A percentile compares a stretch with the other conserved stretches of the same genome.
These are phyloP conservation scores for Syzygium aromaticum DNA, from an alignment of 345 rosid species.

Conservation along the genomic window DNA sequence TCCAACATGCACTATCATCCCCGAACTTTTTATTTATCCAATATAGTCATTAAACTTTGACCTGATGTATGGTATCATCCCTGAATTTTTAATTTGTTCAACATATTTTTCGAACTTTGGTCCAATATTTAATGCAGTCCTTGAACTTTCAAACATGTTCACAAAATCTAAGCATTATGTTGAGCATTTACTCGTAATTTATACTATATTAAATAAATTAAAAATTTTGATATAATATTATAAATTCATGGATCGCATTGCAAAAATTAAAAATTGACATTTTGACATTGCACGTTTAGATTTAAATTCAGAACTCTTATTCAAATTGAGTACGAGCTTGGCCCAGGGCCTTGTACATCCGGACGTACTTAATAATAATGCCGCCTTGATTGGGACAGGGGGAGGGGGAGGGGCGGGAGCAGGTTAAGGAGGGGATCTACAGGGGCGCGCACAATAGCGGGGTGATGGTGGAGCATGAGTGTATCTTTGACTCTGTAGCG, in stretches of 20 bases:
- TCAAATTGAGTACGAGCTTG: no score
- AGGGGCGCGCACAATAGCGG: constrained; percentile 24
- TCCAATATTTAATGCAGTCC: fast-evolving
- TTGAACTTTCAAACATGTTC: fast-evolving
- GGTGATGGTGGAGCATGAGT: constrained; percentile 18
- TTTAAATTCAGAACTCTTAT: fast-evolving
- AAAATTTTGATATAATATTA: fast-evolving
- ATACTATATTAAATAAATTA: fast-evolving
- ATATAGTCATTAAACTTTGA: fast-evolving
- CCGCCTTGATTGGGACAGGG: neutral
- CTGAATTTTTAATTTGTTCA: fast-evolving
- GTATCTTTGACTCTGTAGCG: constrained; percentile 2
- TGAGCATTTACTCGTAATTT: fast-evolving
- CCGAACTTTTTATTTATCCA: fast-evolving
- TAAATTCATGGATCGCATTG: fast-evolving
- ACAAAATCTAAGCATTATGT: fast-evolving
- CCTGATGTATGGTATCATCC: fast-evolving
- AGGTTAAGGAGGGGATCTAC: neutral
- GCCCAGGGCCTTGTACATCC: neutral
- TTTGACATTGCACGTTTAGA: no score
- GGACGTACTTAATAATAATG: neutral
- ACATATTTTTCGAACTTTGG: fast-evolving
- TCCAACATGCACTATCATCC: fast-evolving
- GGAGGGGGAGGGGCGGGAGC: neutral
- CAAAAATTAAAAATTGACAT: neutral